A percentile compares a stretch with the other conserved stretches of the same genome.
These are phyloP conservation scores for Fusarium piperis DNA, from an alignment of 2,329 filamentous ascomycete genomes.

Conservation along the genomic window DNA sequence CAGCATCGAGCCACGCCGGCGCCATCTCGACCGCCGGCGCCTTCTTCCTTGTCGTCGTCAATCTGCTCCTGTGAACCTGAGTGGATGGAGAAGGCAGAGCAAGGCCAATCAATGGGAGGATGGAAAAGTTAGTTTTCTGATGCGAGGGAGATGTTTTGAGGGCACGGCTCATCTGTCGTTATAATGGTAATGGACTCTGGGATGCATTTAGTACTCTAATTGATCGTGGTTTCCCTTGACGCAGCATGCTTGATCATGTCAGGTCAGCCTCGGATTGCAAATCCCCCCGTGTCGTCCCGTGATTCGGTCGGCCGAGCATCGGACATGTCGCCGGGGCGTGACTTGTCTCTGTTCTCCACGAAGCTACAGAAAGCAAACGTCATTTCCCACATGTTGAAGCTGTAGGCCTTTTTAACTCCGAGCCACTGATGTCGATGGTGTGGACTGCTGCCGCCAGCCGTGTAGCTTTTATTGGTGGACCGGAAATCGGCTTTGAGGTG, in stretches of 20 bases:
- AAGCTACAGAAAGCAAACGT: neutral
- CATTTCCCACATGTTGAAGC: neutral
- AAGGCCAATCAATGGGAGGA: neutral
- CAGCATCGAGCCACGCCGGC: neutral
- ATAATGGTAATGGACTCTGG: neutral
- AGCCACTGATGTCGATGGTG: constrained; percentile 18
- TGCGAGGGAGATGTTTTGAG: neutral
- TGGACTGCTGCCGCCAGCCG: neutral
- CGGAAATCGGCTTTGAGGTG: constrained; percentile 8
- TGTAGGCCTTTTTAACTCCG: constrained; percentile 20
- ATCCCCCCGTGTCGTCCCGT: constrained; percentile 1
- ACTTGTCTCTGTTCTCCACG: too few relatives aligned
- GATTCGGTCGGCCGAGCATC: constrained; percentile 25
- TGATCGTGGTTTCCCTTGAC: neutral
- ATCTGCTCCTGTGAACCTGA: neutral
- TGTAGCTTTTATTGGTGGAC: constrained; percentile 26
- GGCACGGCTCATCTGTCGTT: neutral
- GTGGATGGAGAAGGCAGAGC: neutral
- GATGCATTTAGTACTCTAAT: neutral
- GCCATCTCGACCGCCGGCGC: neutral
- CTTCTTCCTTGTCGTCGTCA: neutral
- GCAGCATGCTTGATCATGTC: neutral
- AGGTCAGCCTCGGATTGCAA: neutral
- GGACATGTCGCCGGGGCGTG: constrained; percentile 15
- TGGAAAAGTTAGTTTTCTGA: neutral